These are phyloP conservation scores for Colletotrichum godetiae DNA, from an alignment of 2,329 filamentous ascomycete species.

Conservation along the genomic window DNA sequence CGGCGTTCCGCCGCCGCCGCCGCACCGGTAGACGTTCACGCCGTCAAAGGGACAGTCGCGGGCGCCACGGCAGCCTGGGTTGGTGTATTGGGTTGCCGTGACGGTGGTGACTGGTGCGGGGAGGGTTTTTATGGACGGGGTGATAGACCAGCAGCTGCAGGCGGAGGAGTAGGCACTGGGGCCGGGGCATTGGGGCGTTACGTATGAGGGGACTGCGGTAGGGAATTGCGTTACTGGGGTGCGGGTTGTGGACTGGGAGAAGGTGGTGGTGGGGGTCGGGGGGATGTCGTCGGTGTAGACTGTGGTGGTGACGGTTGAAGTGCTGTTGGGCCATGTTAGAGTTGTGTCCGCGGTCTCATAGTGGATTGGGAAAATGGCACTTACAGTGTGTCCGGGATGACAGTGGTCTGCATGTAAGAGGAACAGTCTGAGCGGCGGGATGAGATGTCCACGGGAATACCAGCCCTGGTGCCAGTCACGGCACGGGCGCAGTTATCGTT, in stretches of 20 bases:
- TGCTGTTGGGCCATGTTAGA: slow-evolving; percentile 11
- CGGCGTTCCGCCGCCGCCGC: background rate
- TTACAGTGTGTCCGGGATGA: slow-evolving; percentile 17
- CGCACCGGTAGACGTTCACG: slow-evolving; percentile 21
- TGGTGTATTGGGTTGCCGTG: slow-evolving; percentile 46
- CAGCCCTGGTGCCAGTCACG: slow-evolving; percentile 23
- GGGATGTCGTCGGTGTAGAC: background rate
- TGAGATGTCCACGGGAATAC: background rate
- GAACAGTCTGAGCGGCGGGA: slow-evolving; percentile 10
- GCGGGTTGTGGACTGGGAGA: slow-evolving; percentile 31
- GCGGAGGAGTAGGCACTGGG: slow-evolving; percentile 50
- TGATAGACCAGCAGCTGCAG: slow-evolving; percentile 58
- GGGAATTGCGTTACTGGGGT: slow-evolving; percentile 33
- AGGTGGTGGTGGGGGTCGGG: background rate
- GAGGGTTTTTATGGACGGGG: slow-evolving; percentile 48
- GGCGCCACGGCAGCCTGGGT: slow-evolving; percentile 8
- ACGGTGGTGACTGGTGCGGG: slow-evolving; percentile 50
- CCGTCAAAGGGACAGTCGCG: background rate
- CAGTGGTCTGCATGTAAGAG: slow-evolving; percentile 17
- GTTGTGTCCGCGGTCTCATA: too few species aligned
- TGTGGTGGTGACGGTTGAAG: slow-evolving; percentile 10
- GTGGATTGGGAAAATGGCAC: background rate
- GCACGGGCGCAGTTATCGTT: slow-evolving; percentile 30
- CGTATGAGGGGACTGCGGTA: background rate
- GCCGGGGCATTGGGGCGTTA: slow-evolving; percentile 51